Conservation (phyloP, 2,329 filamentous ascomycete genomes). For the Beauveria brongniartii region DNA sequence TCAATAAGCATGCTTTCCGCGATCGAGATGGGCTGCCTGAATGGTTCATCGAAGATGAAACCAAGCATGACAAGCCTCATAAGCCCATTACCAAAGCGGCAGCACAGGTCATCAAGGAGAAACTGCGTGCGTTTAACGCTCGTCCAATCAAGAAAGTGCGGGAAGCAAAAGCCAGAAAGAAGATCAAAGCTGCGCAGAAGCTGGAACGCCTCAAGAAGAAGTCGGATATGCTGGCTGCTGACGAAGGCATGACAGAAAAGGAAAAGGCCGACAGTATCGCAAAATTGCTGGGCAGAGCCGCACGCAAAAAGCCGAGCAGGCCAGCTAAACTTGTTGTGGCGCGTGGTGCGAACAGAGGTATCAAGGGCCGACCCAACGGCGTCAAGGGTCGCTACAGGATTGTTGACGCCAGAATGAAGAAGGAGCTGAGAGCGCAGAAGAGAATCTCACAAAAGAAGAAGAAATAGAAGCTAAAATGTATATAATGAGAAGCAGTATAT, state of each 20-base stretch:
- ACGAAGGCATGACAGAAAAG: conserved; percentile 89
- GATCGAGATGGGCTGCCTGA: conserved; percentile 88
- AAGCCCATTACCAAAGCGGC: conserved; percentile 89
- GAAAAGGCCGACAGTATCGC: conserved; percentile 85
- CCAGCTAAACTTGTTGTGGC: conserved; percentile 86
- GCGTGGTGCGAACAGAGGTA: conserved; percentile 71
- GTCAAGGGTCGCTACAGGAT: conserved; percentile 97
- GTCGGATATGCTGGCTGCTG: conserved; percentile 78
- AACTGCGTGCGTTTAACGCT: conserved; percentile 84
- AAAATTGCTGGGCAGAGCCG: conserved; percentile 72
- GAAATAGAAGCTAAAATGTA: conserved; percentile 19
- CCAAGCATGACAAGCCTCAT: conserved; percentile 70
- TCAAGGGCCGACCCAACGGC: conserved; percentile 78
- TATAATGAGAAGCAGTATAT: conserved; percentile 11
- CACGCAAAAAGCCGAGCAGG: conserved; percentile 77
- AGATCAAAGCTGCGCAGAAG: conserved; percentile 83
- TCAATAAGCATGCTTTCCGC: conserved; percentile 87
- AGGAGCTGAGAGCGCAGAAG: conserved; percentile 86
- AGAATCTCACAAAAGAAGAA: conserved; percentile 64
- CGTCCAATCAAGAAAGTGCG: conserved; percentile 98
- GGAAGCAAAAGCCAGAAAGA: conserved; percentile 94
- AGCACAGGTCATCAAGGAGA: conserved; percentile 88
- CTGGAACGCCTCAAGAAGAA: conserved; percentile 97
- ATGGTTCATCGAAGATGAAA: conserved; percentile 96
- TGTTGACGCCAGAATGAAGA: conserved; percentile 92